Base-by-base conservation (phyloP, 2,329 filamentous ascomycete species). In the Xylariaceae sp. region DNA sequence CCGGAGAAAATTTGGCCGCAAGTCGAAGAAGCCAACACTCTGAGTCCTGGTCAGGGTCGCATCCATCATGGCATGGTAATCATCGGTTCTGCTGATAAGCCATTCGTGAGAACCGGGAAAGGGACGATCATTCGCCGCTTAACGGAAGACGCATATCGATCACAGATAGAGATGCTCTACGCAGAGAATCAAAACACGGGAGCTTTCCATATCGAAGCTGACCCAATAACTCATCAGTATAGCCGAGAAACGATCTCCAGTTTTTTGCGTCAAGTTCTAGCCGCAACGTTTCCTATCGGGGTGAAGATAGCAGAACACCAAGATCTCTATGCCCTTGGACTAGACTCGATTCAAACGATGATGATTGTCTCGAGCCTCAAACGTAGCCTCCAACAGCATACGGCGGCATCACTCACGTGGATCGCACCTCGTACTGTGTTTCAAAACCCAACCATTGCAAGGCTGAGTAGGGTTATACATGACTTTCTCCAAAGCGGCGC, bases 391-490 rank as follows among this genome's bases (percentile, higher is more conserved):
- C n/a, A 41, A 15, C 15, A 6, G 3, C 45, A 49, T 11, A 47
- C 47, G 6, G 39, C 39, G 12, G 40, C 27, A 1, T 35, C 54
- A 0, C 39, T 42, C 3, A 18, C 48, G 11, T 59, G 51, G 46
- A 53, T 59, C n/a, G 49, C 54, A 6, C 42, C 55, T 2, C 40
- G 53, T 5, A 50, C 46, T 0, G 44, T 59, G 10, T 58, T 48
- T 42, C 47, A 32, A 1, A 55, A 57, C 33, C 41, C 56, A n/a
- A 58, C 48, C 6, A 15, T 57, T 4, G 15, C 11, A 5, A 43
- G 42, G 3, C 44, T 58, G 2, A 53, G 49, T 11, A 27, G 17
- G 12, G 27, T 48, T 7, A 7, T 52, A 17, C 41, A 6, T 45
- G 52, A 6, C 1, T 56, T 59, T 35, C 41, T 55, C 6, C 48